Evolutionary conservation across 805 yeast species (phyloP).

Genomic region (Saccharomycopsis sp.): DNA sequence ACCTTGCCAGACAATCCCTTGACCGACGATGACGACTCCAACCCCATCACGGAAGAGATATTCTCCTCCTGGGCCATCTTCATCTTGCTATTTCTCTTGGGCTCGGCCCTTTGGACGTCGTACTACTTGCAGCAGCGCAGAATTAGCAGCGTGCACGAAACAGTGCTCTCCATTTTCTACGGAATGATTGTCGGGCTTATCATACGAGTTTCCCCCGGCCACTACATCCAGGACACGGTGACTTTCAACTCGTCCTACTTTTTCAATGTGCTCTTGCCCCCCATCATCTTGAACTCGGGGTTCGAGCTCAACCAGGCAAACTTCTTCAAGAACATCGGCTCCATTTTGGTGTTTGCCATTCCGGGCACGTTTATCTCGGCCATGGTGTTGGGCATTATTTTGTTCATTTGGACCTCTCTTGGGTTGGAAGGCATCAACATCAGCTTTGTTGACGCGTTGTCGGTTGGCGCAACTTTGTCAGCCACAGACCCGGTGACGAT

Average conservation of each 20-base stretch:
- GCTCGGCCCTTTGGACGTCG: constrained; percentile 90
- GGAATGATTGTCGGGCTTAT: constrained; percentile 95
- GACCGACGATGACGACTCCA: constrained; percentile 54
- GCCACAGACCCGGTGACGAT: constrained; percentile 99
- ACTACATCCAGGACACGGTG: constrained; percentile 92
- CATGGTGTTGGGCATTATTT: constrained; percentile 76
- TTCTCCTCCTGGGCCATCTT: constrained; percentile 97
- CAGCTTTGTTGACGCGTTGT: constrained; percentile 93
- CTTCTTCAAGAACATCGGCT: constrained; percentile 84
- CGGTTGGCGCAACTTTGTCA: constrained; percentile 94
- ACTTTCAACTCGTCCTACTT: constrained; percentile 91
- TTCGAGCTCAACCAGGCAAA: constrained; percentile 94
- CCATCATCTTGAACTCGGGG: constrained; percentile 92
- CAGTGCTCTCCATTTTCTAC: constrained; percentile 88
- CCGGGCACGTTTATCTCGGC: constrained; percentile 95
- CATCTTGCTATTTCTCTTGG: constrained; percentile 68
- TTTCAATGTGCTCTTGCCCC: constrained; percentile 89
- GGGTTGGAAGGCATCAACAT: constrained; percentile 84
- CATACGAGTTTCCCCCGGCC: constrained; percentile 89
- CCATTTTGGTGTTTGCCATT: constrained; percentile 88
- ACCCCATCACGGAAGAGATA: constrained; percentile 89
- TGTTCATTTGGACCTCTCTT: constrained; percentile 82
- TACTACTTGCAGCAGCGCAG: constrained; percentile 85
- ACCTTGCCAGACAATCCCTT: constrained; percentile 38
- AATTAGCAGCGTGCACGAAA: constrained; percentile 95